Conservation (phyloP, 2,329 filamentous ascomycete genomes). For the Cladosporium sp. region DNA sequence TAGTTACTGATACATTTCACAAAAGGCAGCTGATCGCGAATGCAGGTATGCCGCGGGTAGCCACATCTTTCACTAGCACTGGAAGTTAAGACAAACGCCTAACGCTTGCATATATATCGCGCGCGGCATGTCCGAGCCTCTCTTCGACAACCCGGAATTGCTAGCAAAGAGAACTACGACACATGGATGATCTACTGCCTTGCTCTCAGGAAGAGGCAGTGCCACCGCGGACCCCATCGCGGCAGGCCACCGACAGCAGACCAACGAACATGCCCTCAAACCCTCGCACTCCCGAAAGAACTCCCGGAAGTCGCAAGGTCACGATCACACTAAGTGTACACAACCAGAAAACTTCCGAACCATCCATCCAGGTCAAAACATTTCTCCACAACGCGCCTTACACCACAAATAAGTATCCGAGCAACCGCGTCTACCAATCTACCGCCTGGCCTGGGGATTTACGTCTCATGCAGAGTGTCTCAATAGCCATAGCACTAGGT, state of each 20-base stretch:
- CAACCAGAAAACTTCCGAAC: background rate
- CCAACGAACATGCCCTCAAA: background rate
- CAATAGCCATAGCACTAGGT: background rate
- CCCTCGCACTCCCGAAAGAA: background rate
- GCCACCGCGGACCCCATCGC: too few relatives aligned
- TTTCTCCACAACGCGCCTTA: background rate
- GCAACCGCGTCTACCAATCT: background rate
- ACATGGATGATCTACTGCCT: too few relatives aligned
- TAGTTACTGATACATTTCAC: too few relatives aligned
- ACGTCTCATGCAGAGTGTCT: background rate
- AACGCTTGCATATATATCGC: background rate
- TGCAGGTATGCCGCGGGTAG: too few relatives aligned
- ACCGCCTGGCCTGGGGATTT: background rate
- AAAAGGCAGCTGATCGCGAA: too few relatives aligned
- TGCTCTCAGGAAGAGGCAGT: too few relatives aligned
- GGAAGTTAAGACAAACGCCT: background rate
- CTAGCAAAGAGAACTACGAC: background rate
- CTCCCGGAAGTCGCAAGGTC: background rate
- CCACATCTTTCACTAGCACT: background rate
- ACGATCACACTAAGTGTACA: background rate
- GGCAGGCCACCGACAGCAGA: too few relatives aligned
- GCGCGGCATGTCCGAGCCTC: background rate
- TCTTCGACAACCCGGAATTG: background rate
- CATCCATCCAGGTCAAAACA: background rate
- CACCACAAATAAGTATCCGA: background rate